A percentile compares a stretch with the other conserved stretches of the same genome.
Conservation (phyloP, 2,329 filamentous ascomycete species). For the Venturiaceae sp. region DNA sequence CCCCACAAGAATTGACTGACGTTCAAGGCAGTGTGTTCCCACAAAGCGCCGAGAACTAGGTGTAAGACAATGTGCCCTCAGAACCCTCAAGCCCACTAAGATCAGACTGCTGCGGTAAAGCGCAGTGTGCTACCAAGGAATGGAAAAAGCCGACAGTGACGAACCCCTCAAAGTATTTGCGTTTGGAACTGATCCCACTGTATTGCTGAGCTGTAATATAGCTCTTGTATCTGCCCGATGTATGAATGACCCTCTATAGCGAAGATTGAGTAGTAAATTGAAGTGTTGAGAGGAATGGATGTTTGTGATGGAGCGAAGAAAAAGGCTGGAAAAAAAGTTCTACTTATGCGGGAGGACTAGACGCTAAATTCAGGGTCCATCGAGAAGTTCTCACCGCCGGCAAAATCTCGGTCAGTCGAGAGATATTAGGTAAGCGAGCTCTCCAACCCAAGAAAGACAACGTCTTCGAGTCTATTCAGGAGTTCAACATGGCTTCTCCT, state of each 20-base stretch:
- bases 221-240: background rate
- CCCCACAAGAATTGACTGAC: slow-evolving; percentile 30
- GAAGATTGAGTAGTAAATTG: background rate
- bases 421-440: no score
- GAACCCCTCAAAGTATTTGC: background rate
- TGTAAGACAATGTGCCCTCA: slow-evolving; percentile 19
- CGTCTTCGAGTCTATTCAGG: background rate
- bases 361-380: background rate
- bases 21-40: slow-evolving; percentile 41
- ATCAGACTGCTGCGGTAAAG: slow-evolving; percentile 24
- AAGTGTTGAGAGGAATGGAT: no score
- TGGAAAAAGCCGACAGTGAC: slow-evolving; percentile 15
- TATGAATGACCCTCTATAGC: background rate
- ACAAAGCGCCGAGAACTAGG: slow-evolving; percentile 36
- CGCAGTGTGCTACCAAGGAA: slow-evolving; percentile 11
- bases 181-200: slow-evolving; percentile 1
- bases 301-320: background rate
- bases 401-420: no score
- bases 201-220: slow-evolving; percentile 1
- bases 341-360: background rate
- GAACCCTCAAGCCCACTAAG: slow-evolving; percentile 28
- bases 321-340: background rate
- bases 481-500: background rate
- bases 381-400: no score
- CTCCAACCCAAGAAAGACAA: background rate